Conservation (phyloP, 2,329 filamentous ascomycete genomes). For the Pseudonectria foliicola region DNA sequence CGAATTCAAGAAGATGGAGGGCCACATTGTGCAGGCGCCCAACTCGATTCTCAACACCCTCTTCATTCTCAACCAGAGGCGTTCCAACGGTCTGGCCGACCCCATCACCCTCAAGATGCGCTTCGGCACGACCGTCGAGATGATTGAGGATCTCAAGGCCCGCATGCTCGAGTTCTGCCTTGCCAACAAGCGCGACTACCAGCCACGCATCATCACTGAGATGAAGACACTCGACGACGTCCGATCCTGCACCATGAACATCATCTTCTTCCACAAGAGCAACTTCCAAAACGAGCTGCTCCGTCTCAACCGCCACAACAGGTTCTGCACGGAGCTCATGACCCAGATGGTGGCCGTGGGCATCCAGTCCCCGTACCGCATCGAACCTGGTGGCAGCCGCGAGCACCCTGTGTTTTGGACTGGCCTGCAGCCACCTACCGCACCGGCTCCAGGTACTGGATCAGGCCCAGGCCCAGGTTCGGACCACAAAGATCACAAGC, state of each 20-base stretch:
- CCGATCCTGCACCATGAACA: slow-evolving; percentile 79
- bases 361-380: slow-evolving; percentile 66
- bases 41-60: slow-evolving; percentile 90
- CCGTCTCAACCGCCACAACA: slow-evolving; percentile 84
- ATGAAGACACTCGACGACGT: slow-evolving; percentile 73
- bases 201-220: slow-evolving; percentile 79
- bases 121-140: slow-evolving; percentile 75
- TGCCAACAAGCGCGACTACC: slow-evolving; percentile 83
- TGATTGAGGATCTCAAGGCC: slow-evolving; percentile 75
- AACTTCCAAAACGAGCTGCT: slow-evolving; percentile 94
- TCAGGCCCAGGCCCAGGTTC: too few relatives aligned
- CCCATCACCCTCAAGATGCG: slow-evolving; percentile 77
- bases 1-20: slow-evolving; percentile 98
- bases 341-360: slow-evolving; percentile 73
- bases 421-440: slow-evolving; percentile 28
- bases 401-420: slow-evolving; percentile 58
- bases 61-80: slow-evolving; percentile 91
- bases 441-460: slow-evolving; percentile 24
- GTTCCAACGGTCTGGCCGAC: slow-evolving; percentile 82
- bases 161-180: slow-evolving; percentile 77
- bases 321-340: slow-evolving; percentile 90
- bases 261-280: slow-evolving; percentile 96
- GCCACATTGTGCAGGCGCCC: slow-evolving; percentile 89
- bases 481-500: slow-evolving; percentile 15
- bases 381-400: slow-evolving; percentile 59